phyloP scores from a whole-genome alignment of 768 basidiomycete genomes.

The Podaxis mareebaensis region DNA sequence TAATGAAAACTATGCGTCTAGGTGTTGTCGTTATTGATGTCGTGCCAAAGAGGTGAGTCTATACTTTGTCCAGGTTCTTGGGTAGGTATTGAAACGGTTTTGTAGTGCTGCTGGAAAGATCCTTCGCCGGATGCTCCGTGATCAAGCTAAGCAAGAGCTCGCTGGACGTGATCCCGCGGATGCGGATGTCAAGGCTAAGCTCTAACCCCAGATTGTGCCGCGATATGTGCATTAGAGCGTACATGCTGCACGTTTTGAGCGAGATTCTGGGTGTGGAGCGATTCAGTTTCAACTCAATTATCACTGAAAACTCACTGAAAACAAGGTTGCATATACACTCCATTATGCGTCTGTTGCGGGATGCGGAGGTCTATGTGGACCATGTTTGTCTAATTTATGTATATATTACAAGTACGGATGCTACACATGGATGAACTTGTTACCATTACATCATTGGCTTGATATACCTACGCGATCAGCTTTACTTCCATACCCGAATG shows the following conservation, averaged over 20 bases:
- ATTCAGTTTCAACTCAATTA: too few relatives aligned
- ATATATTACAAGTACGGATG: neutral
- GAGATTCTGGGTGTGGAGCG: too few relatives aligned
- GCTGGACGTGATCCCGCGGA: constrained; percentile 39
- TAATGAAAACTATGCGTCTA: constrained; percentile 27
- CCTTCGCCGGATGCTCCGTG: constrained; percentile 73
- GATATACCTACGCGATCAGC: neutral
- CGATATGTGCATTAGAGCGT: too few relatives aligned
- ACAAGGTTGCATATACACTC: too few relatives aligned
- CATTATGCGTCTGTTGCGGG: too few relatives aligned
- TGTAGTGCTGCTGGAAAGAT: constrained; percentile 86
- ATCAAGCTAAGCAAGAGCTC: constrained; percentile 60
- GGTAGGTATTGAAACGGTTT: neutral
- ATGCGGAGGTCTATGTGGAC: neutral
- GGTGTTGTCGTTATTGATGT: constrained; percentile 63
- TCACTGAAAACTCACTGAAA: too few relatives aligned
- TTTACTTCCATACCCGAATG: neutral
- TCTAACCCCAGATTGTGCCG: constrained; percentile 22
- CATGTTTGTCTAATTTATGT: neutral
- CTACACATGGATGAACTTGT: neutral
- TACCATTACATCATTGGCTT: neutral
- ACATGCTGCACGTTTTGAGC: too few relatives aligned
- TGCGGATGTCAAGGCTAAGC: constrained; percentile 31
- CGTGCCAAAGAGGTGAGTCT: constrained; percentile 66
- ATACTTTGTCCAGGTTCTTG: neutral